Evolutionary conservation across 768 basidiomycete species (phyloP), one percentile per base, ranked within the genome.

Genomic region (Lactarius tabidus): DNA sequence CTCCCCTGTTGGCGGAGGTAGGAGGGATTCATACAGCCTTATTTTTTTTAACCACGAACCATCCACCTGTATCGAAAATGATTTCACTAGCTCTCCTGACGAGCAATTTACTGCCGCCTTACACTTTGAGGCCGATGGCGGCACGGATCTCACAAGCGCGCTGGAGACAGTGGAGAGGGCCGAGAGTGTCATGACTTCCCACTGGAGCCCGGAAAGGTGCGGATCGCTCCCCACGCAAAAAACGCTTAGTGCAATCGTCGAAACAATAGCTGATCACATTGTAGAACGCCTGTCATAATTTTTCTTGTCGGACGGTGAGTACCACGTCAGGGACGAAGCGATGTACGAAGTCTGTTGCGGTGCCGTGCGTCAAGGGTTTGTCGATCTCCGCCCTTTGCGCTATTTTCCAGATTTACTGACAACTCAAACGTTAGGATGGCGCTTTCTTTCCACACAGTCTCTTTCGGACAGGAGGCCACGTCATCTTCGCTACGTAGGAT

Each of bases 281-380:
- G 52, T 31, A 82, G 83, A 48, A 72, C 77, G 2, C 83, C 84
- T 0, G 78, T 85, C 8, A 71, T 85, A 14, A 79, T n/a, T 85
- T 58, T 86, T 85, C 72, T 74, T 85, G 9, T 85, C 84, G 2
- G 85, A 84, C 64, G 84, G 84, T 0, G 79, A 83, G 74, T 80
- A 81, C 57, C 3, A 10, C 2, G 74, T 81, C 20, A 62, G 54
- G 0, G 81, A 84, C 51, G 38, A 68, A 4, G 69, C 73, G 2
- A 72, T 82, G 41, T 76, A 79, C n/a, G 75, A 78, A 60, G 63
- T 85, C 2, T 79, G 80, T 60, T 77, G 76, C n/a, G 55, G 77
- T 4, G 77, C 84, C 0, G 65, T 81, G 23, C 73, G 75, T 29
- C 78, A 78, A 8, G 83, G 84, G 83, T 82, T 66, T 41, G 71